phyloP scores from a whole-genome alignment of 2,329 filamentous ascomycete genomes.

The Mariannaea elegans region DNA sequence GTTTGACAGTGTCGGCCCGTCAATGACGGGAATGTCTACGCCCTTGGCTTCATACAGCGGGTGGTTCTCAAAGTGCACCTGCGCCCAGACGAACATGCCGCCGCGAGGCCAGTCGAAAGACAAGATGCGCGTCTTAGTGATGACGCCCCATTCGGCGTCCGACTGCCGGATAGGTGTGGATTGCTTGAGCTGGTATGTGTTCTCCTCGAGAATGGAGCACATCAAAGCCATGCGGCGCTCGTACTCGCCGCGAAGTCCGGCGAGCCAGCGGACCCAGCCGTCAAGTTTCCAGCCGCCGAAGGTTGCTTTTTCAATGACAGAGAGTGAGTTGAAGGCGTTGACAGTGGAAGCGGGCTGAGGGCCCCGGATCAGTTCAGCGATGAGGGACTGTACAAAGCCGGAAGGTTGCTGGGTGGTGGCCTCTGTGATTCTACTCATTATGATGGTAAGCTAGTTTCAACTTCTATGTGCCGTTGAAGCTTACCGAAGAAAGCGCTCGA shows the following conservation, averaged over 20 bases:
- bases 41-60: slow-evolving; percentile 65
- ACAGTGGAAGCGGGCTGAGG: slow-evolving; percentile 61
- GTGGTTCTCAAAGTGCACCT: slow-evolving; percentile 75
- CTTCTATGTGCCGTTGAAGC: background rate
- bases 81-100: slow-evolving; percentile 93
- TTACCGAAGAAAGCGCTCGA: slow-evolving; percentile 70
- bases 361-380: slow-evolving; percentile 80
- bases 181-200: slow-evolving; percentile 71
- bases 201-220: slow-evolving; percentile 76
- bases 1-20: slow-evolving; percentile 64
- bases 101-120: slow-evolving; percentile 83
- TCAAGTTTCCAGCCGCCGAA: slow-evolving; percentile 77
- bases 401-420: slow-evolving; percentile 83
- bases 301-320: slow-evolving; percentile 56
- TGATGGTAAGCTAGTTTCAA: slow-evolving; percentile 12
- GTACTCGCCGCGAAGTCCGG: slow-evolving; percentile 83
- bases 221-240: slow-evolving; percentile 85
- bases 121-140: slow-evolving; percentile 78
- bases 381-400: slow-evolving; percentile 87
- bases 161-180: slow-evolving; percentile 55
- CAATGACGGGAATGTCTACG: slow-evolving; percentile 52
- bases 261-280: slow-evolving; percentile 93
- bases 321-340: slow-evolving; percentile 53
- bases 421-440: slow-evolving; percentile 71
- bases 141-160: slow-evolving; percentile 75